Base-by-base conservation (phyloP, 2,329 filamentous ascomycete species). In the Aspergillus unguis region DNA sequence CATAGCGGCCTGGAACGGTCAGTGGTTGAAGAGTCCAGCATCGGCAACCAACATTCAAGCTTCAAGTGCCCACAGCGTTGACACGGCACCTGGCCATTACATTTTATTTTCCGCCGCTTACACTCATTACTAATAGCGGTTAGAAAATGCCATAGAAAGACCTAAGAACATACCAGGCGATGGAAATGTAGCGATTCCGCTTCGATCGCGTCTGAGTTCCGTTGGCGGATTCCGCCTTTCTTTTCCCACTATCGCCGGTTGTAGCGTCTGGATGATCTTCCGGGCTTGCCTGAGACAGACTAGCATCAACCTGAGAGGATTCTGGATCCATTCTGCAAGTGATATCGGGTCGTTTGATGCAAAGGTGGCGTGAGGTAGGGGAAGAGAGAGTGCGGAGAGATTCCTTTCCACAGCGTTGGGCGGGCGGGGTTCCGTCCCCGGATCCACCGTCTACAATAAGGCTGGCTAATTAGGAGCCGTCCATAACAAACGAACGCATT, bases 61-160 rank as follows among this genome's bases (percentile, higher is more conserved):
- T 76, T 79, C 50, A 86, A 74, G 67, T 85, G 85, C 27, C 83
- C 83, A 67, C 84, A 86, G 58, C 84, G 76, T 62, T 85, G 81
- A 62, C 84, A 86, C 9, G 83, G 83, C 10, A 77, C 79, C 65
- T 86, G 79, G 38, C 84, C 84, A 70, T 86, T 86, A 71, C 84
- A 85, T 58, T 85, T 85, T 67, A 86, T 86, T 72, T 86, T 86
- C 52, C 84, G 78, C 44, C 83, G 74, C 67, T 85, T 85, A 72
- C 83, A 85, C 62, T 85, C 82, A 66, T 85, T 85, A 65, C 81
- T 83, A 60, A 43, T 32, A 3, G 17, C 35, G 26, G 25, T 17
- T 31, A 25, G 17, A 11, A 3, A 26, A 28, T 32, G 46, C 37
- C 25, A 36, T 31, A 44, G 27, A 44, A 43, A 38, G 44, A 49